Base-by-base conservation (phyloP, 371 early-diverging fungal species). In the Rhizopus sp. region DNA sequence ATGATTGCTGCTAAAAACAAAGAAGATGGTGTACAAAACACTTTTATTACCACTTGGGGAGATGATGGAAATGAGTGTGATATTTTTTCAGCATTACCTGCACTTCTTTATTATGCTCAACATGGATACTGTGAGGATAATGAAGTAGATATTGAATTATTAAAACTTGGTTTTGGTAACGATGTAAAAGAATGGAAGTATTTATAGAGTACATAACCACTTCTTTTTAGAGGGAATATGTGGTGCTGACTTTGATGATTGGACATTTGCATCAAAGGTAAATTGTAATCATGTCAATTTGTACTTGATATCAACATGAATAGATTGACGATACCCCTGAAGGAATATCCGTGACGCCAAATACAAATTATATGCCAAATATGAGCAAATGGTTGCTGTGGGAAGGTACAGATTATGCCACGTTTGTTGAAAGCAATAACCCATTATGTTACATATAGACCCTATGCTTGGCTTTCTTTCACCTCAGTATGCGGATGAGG, bases 11-110 rank as follows among this genome's bases (percentile, higher is more conserved):
- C 87, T n/a, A 93, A 86, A 53, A 63, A 68, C 34, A 68, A 65
- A 6, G 68, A 66, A 5, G 72, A 78, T 34, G 85, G 84, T 10
- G 89, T 93, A 7, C 62, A 75, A 10, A 88, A 92, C 63, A 81
- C 85, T 5, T 87, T 94, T 72, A 84, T 91, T 35, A 94, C 93
- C 0, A 83, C 86, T 42, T 90, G 94, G 93, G 94, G 94, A 15
- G 94, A 94, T 64, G 94, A 94, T 62, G 93, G 93, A 39, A 91
- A 93, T 69, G 94, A 94, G 71, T 91, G 90, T 60, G 94, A 93
- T 61, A 81, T 90, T 77, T 82, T 83, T 60, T 90, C 91, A 2
- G 68, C 89, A 7, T 71, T 93, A 7, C 93, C 93, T 4, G 92
- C 82, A 3, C 68, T 93, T 58, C 70, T 87, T 33, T 90, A 89